Evolutionary conservation across 176 grass and related monocot species (phyloP), one percentile per base, ranked within the genome.

Genomic region (Aegilops speltoides): DNA sequence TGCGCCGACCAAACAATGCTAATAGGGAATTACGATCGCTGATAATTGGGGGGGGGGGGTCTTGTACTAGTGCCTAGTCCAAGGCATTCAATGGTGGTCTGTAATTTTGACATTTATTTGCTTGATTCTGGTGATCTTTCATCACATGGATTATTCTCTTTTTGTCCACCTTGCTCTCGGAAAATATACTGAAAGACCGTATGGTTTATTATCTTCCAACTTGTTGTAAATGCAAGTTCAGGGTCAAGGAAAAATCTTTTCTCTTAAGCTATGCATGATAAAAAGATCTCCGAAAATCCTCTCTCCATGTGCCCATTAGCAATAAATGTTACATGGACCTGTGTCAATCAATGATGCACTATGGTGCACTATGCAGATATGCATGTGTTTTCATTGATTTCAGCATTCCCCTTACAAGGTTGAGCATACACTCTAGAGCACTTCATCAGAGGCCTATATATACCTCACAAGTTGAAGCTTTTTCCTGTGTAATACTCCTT

Each of bases 11-110:
- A 45, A 45, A 45, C 43, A 45, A 13, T 45, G 43, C 43, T 45
- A 45, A 3, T 4, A 45, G 3, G 43, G 0, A 13, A 1, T 45
- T 45, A 13, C 1, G 43, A 0, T 0, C 11, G 43, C 11, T 4
- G 43, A 45, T 45, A 45, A 45, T 45, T 12, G 43, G 43, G 28
- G n/a, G n/a, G n/a, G n/a, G n/a, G n/a, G 43, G 43, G 43, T 45
- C 43, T 3, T 45, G 3, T 45, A 45, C 11, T 45, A 45, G 11
- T 45, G 3, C 45, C 45, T 48, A 48, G 13, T 15, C 4, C 45
- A 15, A 48, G 45, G 45, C 45, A 48, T 45, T 45, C 11, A 3
- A 45, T 13, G 4, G 43, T 43, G 41, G 41, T 43, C 11, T 12
- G 2, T 43, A 43, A 12, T 43, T 43, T 43, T 43, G 41, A 12